phyloP scores from a whole-genome alignment of 257 asterid species.

The Anisodus acutangulus region DNA sequence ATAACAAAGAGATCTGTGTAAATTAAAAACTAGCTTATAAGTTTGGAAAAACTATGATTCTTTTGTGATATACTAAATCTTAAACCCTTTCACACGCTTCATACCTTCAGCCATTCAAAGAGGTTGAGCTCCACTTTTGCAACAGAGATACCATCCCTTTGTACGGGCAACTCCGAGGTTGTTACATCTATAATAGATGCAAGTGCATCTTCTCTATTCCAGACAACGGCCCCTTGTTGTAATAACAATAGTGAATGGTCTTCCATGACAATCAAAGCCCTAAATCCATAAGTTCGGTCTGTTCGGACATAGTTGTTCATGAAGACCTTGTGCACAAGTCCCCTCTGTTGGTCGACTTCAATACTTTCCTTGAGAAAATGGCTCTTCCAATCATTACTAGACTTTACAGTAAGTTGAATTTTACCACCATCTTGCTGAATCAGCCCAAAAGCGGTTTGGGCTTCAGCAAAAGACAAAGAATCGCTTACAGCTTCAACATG shows the following conservation, averaged over 20 bases:
- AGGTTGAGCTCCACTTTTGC: conserved; percentile 94
- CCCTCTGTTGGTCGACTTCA: conserved; percentile 74
- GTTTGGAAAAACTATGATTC: not conserved
- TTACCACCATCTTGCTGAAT: conserved; percentile 61
- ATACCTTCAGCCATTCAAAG: conserved; percentile 96
- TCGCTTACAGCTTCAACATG: conserved; percentile 72
- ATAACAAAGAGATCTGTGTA: not conserved
- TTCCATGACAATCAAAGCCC: conserved; percentile 96
- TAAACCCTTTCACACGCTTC: conserved; percentile 22
- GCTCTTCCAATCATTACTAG: conserved; percentile 62
- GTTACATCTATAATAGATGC: conserved; percentile 92
- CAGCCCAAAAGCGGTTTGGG: conserved; percentile 72
- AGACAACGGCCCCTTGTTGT: conserved; percentile 92
- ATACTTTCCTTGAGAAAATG: conserved; percentile 68
- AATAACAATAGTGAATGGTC: conserved; percentile 83
- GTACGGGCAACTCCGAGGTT: conserved; percentile 85
- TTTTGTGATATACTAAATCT: not conserved
- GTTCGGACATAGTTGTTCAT: conserved; percentile 78
- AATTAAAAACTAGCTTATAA: not conserved
- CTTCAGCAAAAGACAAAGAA: conserved; percentile 65
- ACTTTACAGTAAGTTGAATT: conserved; percentile 73
- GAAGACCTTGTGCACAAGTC: conserved; percentile 77
- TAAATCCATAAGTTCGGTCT: conserved; percentile 90
- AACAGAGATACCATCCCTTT: conserved; percentile 89
- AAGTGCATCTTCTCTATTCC: conserved; percentile 96